These are phyloP conservation scores for Erysimum cheiranthoides DNA, from an alignment of 345 rosid genomes.

Conservation along the genomic window DNA sequence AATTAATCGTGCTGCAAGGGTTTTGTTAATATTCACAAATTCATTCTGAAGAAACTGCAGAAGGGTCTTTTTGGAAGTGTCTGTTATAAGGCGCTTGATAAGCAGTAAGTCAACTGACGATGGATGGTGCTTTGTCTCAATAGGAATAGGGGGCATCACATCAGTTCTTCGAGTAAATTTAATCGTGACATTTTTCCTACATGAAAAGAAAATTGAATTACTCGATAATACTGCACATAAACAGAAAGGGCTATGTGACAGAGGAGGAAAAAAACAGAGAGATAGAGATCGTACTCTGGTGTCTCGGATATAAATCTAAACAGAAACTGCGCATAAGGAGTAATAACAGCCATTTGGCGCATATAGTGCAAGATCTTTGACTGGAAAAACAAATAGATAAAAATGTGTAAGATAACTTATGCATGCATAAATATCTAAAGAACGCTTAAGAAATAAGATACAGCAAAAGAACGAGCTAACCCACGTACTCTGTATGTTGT, in stretches of 20 bases:
- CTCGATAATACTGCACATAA: slow-evolving; percentile 21
- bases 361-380: slow-evolving; percentile 97
- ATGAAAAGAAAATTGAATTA: slow-evolving; percentile 9
- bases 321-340: slow-evolving; percentile 90
- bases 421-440: slow-evolving; percentile 18
- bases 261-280: slow-evolving; percentile 18
- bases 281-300: slow-evolving; percentile 67
- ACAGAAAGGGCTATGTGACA: slow-evolving; percentile 22
- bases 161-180: slow-evolving; percentile 89
- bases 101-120: slow-evolving; percentile 93
- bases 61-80: slow-evolving; percentile 84
- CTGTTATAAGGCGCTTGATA: slow-evolving; percentile 87
- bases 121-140: slow-evolving; percentile 97
- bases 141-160: slow-evolving; percentile 94
- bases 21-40: slow-evolving; percentile 84
- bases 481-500: slow-evolving; percentile 86
- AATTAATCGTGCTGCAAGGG: slow-evolving; percentile 78
- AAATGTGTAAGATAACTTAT: slow-evolving; percentile 28
- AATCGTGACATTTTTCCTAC: slow-evolving; percentile 85
- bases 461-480: slow-evolving; percentile 5
- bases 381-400: slow-evolving; percentile 54
- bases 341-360: slow-evolving; percentile 99
- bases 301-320: slow-evolving; percentile 81
- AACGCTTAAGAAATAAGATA: slow-evolving; percentile 5
- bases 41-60: slow-evolving; percentile 95